Evolutionary conservation across 2,329 filamentous ascomycete genomes (phyloP), one percentile per base, ranked within the genome.

Genomic region (Alternaria angustiovoidea): DNA sequence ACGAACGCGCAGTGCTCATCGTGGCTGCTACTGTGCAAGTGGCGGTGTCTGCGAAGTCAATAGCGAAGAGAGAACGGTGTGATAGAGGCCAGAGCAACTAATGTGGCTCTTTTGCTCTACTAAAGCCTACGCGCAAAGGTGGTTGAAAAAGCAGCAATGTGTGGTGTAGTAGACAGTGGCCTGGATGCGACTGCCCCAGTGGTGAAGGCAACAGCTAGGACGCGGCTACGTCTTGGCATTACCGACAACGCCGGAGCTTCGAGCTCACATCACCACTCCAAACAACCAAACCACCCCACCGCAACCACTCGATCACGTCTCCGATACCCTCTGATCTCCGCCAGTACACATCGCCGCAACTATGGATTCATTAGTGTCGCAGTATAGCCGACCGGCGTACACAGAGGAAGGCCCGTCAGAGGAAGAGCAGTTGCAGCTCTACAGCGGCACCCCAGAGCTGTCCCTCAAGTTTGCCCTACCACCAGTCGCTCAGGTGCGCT

Each of bases 391-490:
- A 73, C 89, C 93, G 74, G 85, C 89, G 62, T 88, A 88, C 80
- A 85, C 90, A 78, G 86, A 91, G 73, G 91, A 96, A 81, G 86
- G 87, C 73, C 88, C 89, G 76, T 84, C 86, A 54, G 87, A 93
- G 76, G 89, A 93, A 71, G 86, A 93, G 75, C 86, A 92, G 79
- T 90, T 94, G 75, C 83, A 90, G 72, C 85, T 91, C 76, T 69
- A 70, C 65, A 88, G 92, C 75, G 85, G 87, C 71, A 84, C 88
- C 68, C 90, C 92, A 75, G 88, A 89, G 71, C 86, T 97, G 71
- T 94, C 92, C 54, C 88, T 97, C 79, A 96, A 94, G 82, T 99
- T 99, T 82, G 92, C 93, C 73, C 90, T 99, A 81, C 95, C 95
- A 58, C 94, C 95, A 54, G 88, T 98, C 80, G 90, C 92, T 72